These are phyloP conservation scores for Cadophora luteo-olivacea DNA, from an alignment of 2,329 filamentous ascomycete species.

Conservation along the genomic window DNA sequence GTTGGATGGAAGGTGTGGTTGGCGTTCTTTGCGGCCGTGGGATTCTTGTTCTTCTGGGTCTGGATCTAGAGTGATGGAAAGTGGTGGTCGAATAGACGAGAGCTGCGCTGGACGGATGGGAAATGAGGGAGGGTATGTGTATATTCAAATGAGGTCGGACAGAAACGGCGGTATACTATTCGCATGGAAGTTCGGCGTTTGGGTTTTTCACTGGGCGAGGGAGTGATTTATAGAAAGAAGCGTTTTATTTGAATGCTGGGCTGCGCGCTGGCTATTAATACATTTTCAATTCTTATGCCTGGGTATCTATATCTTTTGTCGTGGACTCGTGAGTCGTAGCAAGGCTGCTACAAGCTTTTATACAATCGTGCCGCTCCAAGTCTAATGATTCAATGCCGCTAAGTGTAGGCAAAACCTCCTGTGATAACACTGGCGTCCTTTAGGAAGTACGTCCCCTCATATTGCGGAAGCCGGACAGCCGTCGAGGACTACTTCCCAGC, in stretches of 20 bases:
- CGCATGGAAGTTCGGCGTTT: slow-evolving; percentile 17
- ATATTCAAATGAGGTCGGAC: neutral
- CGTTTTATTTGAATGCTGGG: neutral
- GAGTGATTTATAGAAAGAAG: neutral
- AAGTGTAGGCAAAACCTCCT: neutral
- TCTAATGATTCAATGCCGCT: neutral
- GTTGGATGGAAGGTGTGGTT: slow-evolving; percentile 96
- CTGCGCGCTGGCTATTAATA: slow-evolving; percentile 16
- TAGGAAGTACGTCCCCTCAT: slow-evolving; percentile 14
- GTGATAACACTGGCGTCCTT: neutral
- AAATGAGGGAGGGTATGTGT: neutral
- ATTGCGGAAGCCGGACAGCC: slow-evolving; percentile 16
- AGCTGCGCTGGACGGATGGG: neutral
- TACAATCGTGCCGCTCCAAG: neutral
- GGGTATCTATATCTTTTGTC: neutral
- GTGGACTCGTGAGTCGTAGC: neutral
- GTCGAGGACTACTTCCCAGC: slow-evolving; percentile 40
- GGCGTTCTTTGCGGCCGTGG: slow-evolving; percentile 83
- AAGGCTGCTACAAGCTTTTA: neutral
- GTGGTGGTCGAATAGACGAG: neutral
- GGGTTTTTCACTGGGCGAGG: neutral
- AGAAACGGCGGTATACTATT: neutral
- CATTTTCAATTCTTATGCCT: slow-evolving; percentile 9
- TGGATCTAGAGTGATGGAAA: slow-evolving; percentile 70
- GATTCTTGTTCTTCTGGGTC: slow-evolving; percentile 86